Evolutionary conservation across 2,329 filamentous ascomycete genomes (phyloP), one percentile per base, ranked within the genome.

Genomic region (Trichophyton rubrum): DNA sequence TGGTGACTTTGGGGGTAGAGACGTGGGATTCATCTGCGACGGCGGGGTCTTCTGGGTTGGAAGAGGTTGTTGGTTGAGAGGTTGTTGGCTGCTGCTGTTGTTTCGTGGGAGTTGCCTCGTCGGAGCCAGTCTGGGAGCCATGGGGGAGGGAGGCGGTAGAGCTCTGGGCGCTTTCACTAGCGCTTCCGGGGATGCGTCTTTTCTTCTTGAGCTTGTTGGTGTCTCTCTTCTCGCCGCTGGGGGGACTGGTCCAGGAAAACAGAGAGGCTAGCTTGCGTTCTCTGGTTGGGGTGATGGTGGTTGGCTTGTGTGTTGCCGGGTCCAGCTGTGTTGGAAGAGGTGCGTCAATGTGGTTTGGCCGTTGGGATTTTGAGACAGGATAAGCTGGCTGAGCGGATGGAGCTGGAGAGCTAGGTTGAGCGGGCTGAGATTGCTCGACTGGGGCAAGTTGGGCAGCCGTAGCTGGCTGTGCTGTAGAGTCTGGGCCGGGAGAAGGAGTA

Each of bases 181-280:
- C 75, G 68, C 88, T 89, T 47, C 85, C 86, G 0, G 88, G 86
- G 60, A 88, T 78, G n/a, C 76, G 70, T 64, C 85, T 81, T 73
- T 89, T 96, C 78, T 97, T 97, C 72, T 87, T 88, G 58, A 99
- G 77, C 73, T 96, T 96, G 69, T 96, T 96, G 0, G 90, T 89
- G 70, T 77, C 73, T 67, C 85, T 85, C 41, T 77, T 73, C 2
- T 83, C 82, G 27, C 76, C 82, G 27, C 76, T 79, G 0, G 80
- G 80, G 0, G 86, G 84, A 1, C 87, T 86, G 64, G 86, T 82
- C 67, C 87, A 76, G 27, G 69, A 82, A 68, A 95, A 87, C 41
- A 95, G 76, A 67, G 78, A 83, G 58, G 87, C 80, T 60, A 95
- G 72, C 62, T 83, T 85, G 33, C 85, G 82, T 61, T 90, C 87